These are phyloP conservation scores for Fusarium clavum DNA, from an alignment of 2,329 filamentous ascomycete genomes.

Conservation along the genomic window DNA sequence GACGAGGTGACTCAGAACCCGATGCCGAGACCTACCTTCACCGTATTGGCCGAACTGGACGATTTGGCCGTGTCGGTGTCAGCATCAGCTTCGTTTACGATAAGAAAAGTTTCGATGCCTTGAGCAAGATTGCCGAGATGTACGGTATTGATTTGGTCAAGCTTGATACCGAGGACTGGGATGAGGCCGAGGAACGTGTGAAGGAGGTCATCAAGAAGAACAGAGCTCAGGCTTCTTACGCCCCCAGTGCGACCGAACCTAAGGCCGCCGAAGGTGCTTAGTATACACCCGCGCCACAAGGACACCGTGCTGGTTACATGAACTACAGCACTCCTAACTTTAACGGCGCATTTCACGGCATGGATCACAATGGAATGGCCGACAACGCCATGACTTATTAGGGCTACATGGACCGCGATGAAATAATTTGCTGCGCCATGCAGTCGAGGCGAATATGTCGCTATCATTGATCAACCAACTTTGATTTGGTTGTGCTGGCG, in stretches of 20 bases:
- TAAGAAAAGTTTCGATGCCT: constrained; percentile 80
- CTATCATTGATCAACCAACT: not conserved
- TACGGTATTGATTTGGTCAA: constrained; percentile 85
- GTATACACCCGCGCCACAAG: constrained; percentile 37
- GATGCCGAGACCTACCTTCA: constrained; percentile 97
- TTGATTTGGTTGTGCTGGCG: not conserved
- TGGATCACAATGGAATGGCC: not conserved
- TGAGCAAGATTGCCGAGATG: constrained; percentile 81
- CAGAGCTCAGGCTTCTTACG: constrained; percentile 67
- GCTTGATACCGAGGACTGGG: constrained; percentile 90
- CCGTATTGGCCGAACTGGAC: constrained; percentile 95
- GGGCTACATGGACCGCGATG: not conserved
- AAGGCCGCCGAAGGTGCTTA: constrained; percentile 48
- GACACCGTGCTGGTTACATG: constrained; percentile 13
- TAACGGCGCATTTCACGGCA: constrained; percentile 12
- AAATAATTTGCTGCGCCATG: not conserved
- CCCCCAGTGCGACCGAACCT: constrained; percentile 58
- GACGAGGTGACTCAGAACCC: constrained; percentile 80
- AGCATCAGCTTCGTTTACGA: constrained; percentile 95
- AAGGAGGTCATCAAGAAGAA: constrained; percentile 83
- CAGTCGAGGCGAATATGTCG: not conserved
- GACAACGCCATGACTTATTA: constrained; percentile 16
- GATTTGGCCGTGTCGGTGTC: constrained; percentile 96
- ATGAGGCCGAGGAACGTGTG: constrained; percentile 84
- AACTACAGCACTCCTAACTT: constrained; percentile 11